A percentile compares a stretch with the other conserved stretches of the same genome.
phyloP scores from a whole-genome alignment of 495 filamentous ascomycete species.

The Penicillium desertorum region DNA sequence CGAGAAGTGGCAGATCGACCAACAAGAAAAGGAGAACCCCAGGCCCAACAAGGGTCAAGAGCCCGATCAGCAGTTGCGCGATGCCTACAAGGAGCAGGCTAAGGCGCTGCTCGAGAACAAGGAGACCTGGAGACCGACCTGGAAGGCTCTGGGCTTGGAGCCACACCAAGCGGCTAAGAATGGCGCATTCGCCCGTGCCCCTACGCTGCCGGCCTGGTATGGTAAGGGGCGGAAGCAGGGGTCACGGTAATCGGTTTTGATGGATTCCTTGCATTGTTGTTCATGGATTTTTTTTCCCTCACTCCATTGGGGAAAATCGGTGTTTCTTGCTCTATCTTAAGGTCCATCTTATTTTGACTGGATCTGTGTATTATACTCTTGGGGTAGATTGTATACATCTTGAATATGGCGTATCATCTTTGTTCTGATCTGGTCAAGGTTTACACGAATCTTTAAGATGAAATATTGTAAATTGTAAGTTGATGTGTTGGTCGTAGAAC shows the following conservation, averaged over 20 bases:
- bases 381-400: slow-evolving; percentile 17
- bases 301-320: slow-evolving; percentile 2
- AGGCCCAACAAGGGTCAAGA: slow-evolving; percentile 32
- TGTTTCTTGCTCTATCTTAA: slow-evolving; percentile 12
- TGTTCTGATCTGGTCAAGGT: not conserved
- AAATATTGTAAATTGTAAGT: not conserved
- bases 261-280: slow-evolving; percentile 12
- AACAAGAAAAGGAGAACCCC: slow-evolving; percentile 23
- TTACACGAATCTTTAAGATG: not conserved
- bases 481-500: not conserved
- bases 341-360: slow-evolving; percentile 3
- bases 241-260: slow-evolving; percentile 3
- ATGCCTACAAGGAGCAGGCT: slow-evolving; percentile 52
- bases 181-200: not conserved
- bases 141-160: slow-evolving; percentile 44
- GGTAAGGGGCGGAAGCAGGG: slow-evolving; percentile 7
- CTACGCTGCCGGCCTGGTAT: slow-evolving; percentile 15
- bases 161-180: slow-evolving; percentile 20
- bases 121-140: slow-evolving; percentile 45
- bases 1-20: slow-evolving; percentile 28
- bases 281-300: not conserved
- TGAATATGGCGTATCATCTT: slow-evolving; percentile 6
- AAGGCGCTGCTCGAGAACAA: slow-evolving; percentile 52
- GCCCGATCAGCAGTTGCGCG: slow-evolving; percentile 28
- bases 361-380: slow-evolving; percentile 15